Conservation (phyloP, 1,139 yeast species). For the Pichia sp. region DNA sequence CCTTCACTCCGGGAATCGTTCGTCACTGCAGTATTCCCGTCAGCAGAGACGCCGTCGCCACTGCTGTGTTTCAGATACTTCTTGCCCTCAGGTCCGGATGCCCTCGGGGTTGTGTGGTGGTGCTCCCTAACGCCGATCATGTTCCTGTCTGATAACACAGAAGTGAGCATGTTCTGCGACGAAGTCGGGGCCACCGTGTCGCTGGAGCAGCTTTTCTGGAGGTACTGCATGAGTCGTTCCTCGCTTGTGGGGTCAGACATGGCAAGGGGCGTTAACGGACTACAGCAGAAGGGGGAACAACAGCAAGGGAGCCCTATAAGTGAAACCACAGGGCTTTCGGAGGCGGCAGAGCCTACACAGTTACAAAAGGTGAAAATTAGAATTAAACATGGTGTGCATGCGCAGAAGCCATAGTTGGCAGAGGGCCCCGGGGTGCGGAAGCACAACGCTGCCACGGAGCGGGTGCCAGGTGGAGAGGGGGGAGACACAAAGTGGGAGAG, state of each 20-base stretch:
- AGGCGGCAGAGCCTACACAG: neutral
- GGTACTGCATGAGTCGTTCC: conserved; percentile 8
- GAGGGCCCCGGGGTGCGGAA: neutral
- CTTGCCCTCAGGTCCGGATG: neutral
- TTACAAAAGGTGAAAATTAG: neutral
- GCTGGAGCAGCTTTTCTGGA: conserved; percentile 9
- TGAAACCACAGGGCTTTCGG: too few species aligned
- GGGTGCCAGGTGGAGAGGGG: neutral
- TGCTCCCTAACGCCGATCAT: neutral
- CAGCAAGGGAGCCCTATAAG: neutral
- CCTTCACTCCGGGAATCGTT: neutral
- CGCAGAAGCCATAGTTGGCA: neutral
- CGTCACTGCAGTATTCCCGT: neutral
- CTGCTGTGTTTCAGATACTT: too few species aligned
- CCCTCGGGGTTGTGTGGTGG: neutral
- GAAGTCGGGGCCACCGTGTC: conserved; percentile 1
- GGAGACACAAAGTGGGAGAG: neutral
- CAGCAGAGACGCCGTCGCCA: too few species aligned
- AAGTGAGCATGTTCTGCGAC: neutral
- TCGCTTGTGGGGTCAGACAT: neutral
- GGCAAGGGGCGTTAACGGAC: neutral
- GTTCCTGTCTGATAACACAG: neutral
- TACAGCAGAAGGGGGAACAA: neutral
- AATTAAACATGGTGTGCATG: neutral
- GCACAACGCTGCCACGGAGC: neutral